Evolutionary conservation across 306 rosid genomes (phyloP), one percentile per base, ranked within the genome.

Genomic region (Dalbergia cochinchinensis): DNA sequence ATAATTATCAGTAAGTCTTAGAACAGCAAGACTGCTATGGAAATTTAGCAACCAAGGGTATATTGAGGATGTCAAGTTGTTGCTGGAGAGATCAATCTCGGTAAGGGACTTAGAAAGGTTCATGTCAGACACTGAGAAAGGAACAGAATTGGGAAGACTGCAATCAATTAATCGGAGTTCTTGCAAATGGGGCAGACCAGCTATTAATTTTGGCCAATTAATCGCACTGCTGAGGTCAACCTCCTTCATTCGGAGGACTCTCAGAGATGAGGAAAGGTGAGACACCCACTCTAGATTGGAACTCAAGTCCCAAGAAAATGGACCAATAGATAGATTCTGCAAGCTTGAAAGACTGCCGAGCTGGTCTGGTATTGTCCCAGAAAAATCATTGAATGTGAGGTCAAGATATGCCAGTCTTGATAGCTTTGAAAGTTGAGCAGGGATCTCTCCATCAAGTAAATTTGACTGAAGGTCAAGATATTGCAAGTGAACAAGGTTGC

Each of bases 281-380:
- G 66, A 61, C 15, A 61, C 66, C 66, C 66, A 61, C 34, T 61
- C 15, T 2, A 61, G 66, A 61, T 61, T 31, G 7, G 66, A 61
- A 16, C 22, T 34, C 66, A 61, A 61, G 12, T 61, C 66, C 26
- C 22, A 61, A 61, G 22, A 3, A 1, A 61, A 22, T 12, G 66
- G 66, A 61, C 66, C 66, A 26, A 61, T 5, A 9, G 0, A 61
- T 9, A 61, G 14, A 31, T 4, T 8, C 61, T 55, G 19, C 41
- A 63, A 34, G 19, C 44, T 12, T 12, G 44, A 33, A 63, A 63
- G 68, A 15, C 34, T 63, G 0, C 68, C 68, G 1, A 63, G 16
- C 33, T 63, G 68, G 33, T 63, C 5, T 7, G 68, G 68, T 33
- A 63, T 63, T 13, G 2, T 34, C 15, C 47, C 47, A 63, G 18